phyloP scores from a whole-genome alignment of 495 filamentous ascomycete genomes.

The Rostrohypoxylon terebratum region DNA sequence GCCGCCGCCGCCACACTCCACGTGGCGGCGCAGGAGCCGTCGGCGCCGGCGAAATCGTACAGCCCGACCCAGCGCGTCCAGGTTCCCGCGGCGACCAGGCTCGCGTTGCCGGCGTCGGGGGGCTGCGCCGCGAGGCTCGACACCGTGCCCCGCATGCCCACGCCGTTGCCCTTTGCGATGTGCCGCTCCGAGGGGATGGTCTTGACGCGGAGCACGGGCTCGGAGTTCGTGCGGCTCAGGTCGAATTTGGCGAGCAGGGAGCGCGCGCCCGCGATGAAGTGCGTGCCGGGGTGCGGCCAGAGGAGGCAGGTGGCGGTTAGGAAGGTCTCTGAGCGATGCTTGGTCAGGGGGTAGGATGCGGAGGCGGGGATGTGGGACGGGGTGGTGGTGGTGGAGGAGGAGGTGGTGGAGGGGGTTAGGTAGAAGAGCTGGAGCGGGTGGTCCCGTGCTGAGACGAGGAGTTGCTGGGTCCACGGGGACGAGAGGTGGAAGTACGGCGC shows the following conservation, averaged over 20 bases:
- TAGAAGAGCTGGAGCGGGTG: slow-evolving; percentile 80
- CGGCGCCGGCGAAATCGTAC: slow-evolving; percentile 76
- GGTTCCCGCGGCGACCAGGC: slow-evolving; percentile 84
- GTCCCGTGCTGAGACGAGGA: slow-evolving; percentile 74
- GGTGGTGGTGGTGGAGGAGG: slow-evolving; percentile 48
- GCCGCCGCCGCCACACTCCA: slow-evolving; percentile 66
- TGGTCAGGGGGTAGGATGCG: slow-evolving; percentile 76
- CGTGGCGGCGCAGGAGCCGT: slow-evolving; percentile 70
- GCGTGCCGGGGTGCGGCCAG: slow-evolving; percentile 69
- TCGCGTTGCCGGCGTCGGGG: slow-evolving; percentile 43
- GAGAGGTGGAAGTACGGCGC: slow-evolving; percentile 79
- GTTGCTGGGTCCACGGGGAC: slow-evolving; percentile 72
- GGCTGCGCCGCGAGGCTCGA: slow-evolving; percentile 68
- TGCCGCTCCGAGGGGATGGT: slow-evolving; percentile 83
- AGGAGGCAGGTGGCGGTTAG: slow-evolving; percentile 79
- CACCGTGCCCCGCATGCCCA: slow-evolving; percentile 87
- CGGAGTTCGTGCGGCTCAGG: slow-evolving; percentile 69
- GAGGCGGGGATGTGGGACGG: slow-evolving; percentile 56
- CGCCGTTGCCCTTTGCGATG: slow-evolving; percentile 73
- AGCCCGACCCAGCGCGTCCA: slow-evolving; percentile 80
- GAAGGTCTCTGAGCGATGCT: slow-evolving; percentile 81
- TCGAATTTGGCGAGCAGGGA: slow-evolving; percentile 84
- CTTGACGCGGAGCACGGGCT: slow-evolving; percentile 69
- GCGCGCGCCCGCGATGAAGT: slow-evolving; percentile 79
- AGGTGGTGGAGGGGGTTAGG: slow-evolving; percentile 38